Percentiles rank a stretch among this genome's conserved stretches.
phyloP scores from a whole-genome alignment of 805 yeast genomes.

The Ogataea allantospora region DNA sequence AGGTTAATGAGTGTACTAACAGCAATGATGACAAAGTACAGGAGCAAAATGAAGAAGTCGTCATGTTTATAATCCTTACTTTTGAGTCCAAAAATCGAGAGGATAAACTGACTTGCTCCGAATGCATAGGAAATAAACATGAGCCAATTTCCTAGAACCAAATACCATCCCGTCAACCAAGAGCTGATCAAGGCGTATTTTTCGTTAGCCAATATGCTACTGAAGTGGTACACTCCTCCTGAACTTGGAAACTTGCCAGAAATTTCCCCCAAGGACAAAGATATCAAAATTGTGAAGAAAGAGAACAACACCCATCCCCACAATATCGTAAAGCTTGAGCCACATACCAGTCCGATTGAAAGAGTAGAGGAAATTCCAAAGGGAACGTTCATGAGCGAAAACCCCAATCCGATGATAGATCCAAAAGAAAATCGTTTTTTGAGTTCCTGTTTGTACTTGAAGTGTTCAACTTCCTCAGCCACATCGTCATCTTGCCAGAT shows the following conservation, averaged over 20 bases:
- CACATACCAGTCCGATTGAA: slow-evolving; percentile 69
- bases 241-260: slow-evolving; percentile 76
- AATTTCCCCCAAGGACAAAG: slow-evolving; percentile 73
- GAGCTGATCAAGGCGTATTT: slow-evolving; percentile 56
- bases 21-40: slow-evolving; percentile 55
- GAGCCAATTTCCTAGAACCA: slow-evolving; percentile 74
- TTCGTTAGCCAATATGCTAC: slow-evolving; percentile 64
- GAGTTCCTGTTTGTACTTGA: slow-evolving; percentile 70
- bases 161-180: slow-evolving; percentile 79
- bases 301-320: slow-evolving; percentile 74
- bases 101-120: slow-evolving; percentile 72
- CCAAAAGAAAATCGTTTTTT: slow-evolving; percentile 65
- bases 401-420: slow-evolving; percentile 75
- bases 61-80: slow-evolving; percentile 59
- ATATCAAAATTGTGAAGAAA: slow-evolving; percentile 59
- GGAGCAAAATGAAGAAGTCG: slow-evolving; percentile 51
- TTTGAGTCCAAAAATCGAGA: slow-evolving; percentile 63
- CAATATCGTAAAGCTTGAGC: slow-evolving; percentile 72
- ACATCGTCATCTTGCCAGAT: slow-evolving; percentile 43
- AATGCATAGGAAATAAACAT: slow-evolving; percentile 71
- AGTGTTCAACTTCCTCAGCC: slow-evolving; percentile 62
- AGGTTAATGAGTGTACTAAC: slow-evolving; percentile 64
- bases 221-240: slow-evolving; percentile 73
- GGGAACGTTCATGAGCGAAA: slow-evolving; percentile 80
- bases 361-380: slow-evolving; percentile 73